A percentile compares a stretch with the other conserved stretches of the same genome.
Evolutionary conservation across 345 rosid species (phyloP).

Genomic region (Erysimum cheiranthoides): DNA sequence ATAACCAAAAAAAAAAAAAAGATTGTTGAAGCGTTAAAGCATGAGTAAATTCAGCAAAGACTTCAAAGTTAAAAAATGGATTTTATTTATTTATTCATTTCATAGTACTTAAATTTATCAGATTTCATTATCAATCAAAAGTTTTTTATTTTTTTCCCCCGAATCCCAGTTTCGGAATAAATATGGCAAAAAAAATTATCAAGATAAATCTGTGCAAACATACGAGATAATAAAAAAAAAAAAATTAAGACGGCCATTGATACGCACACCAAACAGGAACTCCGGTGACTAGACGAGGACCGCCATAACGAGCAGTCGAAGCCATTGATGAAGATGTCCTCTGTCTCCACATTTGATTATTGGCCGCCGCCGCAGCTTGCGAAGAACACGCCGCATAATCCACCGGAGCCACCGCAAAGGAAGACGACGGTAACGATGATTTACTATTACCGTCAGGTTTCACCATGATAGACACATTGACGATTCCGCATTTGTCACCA

Average conservation of each 20-base stretch:
- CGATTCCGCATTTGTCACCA: constrained; percentile 59
- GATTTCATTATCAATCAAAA: constrained; percentile 5
- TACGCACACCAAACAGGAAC: constrained; percentile 53
- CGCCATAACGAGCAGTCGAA: constrained; percentile 2
- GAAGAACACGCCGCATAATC: constrained; percentile 29
- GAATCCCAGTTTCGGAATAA: constrained; percentile 17
- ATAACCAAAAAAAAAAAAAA: neutral
- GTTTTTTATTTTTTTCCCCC: neutral
- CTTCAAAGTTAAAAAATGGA: neutral
- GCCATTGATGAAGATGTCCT: constrained; percentile 33
- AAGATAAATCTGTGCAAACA: constrained; percentile 10
- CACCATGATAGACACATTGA: constrained; percentile 67
- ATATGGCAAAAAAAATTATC: neutral
- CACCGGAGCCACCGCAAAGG: neutral
- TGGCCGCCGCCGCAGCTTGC: constrained; percentile 26
- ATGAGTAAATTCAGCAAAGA: constrained; percentile 4
- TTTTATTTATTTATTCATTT: neutral
- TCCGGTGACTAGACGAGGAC: constrained; percentile 54
- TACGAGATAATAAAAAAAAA: neutral
- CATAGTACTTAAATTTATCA: neutral
- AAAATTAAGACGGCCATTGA: constrained; percentile 23
- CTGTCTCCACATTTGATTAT: constrained; percentile 39
- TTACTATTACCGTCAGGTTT: constrained; percentile 34
- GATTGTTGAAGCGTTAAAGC: neutral
- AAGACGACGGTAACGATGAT: constrained; percentile 8